A percentile compares a stretch with the other conserved stretches of the same genome.
Evolutionary conservation across 1,284 basidiomycete species (phyloP).

Genomic region (Fomitopsis schrenkii): DNA sequence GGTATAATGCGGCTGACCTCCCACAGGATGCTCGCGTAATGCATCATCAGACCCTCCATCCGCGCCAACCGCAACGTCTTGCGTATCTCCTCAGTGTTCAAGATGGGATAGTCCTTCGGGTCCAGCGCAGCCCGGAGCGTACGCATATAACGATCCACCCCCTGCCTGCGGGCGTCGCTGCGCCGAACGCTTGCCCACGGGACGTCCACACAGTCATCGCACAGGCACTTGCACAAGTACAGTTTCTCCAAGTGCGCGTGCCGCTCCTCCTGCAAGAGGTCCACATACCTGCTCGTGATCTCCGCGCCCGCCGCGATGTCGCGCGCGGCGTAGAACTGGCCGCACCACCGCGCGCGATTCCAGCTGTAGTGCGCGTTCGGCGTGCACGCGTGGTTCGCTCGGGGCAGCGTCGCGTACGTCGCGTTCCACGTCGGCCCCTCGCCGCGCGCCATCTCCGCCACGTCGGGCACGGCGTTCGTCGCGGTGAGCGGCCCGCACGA

Average conservation of each 20-base stretch:
- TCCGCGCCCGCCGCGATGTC: conserved; percentile 36
- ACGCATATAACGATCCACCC: neutral
- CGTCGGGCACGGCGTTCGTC: neutral
- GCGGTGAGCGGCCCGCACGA: neutral
- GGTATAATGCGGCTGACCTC: neutral
- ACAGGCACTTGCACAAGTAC: conserved; percentile 37
- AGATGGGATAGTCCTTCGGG: neutral
- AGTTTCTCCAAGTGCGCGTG: conserved; percentile 20
- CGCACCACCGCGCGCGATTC: conserved; percentile 20
- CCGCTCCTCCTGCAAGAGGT: conserved; percentile 23
- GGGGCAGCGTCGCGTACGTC: neutral
- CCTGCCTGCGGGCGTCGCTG: conserved; percentile 1
- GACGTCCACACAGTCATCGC: conserved; percentile 25
- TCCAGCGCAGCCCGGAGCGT: neutral
- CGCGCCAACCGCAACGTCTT: neutral
- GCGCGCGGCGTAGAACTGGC: conserved; percentile 35
- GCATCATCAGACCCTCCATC: neutral
- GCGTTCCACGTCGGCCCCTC: neutral
- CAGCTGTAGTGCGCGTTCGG: conserved; percentile 27
- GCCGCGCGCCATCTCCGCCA: too few species aligned
- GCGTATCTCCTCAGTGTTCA: neutral
- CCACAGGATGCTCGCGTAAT: neutral
- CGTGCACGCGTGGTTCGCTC: conserved; percentile 30
- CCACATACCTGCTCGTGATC: conserved; percentile 39
- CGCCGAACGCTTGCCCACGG: neutral